Evolutionary conservation across 2,329 filamentous ascomycete species (phyloP), one percentile per base, ranked within the genome.

Genomic region (Aspergillus persii): DNA sequence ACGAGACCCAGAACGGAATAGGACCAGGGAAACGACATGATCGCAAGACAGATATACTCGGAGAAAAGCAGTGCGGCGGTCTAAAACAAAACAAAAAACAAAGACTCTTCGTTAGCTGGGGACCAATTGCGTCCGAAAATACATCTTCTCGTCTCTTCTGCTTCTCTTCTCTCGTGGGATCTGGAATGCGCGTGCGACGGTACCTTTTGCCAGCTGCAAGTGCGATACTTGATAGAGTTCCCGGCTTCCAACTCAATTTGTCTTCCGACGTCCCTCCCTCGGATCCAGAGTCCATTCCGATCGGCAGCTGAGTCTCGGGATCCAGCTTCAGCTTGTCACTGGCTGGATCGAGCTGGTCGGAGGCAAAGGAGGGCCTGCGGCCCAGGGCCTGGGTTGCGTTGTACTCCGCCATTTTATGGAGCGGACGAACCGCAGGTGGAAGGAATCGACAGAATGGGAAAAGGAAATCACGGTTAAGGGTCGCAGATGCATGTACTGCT

Each of bases 11-110:
- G 84, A 30, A 94, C 80, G 48, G 91, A 91, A 76, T 97, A 97
- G 0, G 92, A 96, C 84, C 90, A 96, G 0, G 93, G 93, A 67
- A 97, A 97, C 53, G 91, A 96, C 92, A 97, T 96, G 72, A 96
- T 96, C 26, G 85, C 85, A 76, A 97, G 79, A 74, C 92, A 96
- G 60, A 97, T 97, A 74, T 97, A 97, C 80, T 97, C 93, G 53
- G 91, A 95, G 77, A 97, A 96, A 54, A 97, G 86, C 66, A 96
- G 76, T 1, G 89, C 92, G 0, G 93, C 92, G 55, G 93, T 96
- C 89, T 89, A 68, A 56, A 56, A 54, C 18, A 23, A 23, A 23
- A 23, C 18, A 23, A 23, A 23, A 23, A 23, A 23, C 48, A 8
- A 27, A 41, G 39, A 29, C 29, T 18, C 39, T 9, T 33, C 8